Evolutionary conservation across 306 rosid genomes (phyloP).

Genomic region (Psophocarpus tetragonolobus): DNA sequence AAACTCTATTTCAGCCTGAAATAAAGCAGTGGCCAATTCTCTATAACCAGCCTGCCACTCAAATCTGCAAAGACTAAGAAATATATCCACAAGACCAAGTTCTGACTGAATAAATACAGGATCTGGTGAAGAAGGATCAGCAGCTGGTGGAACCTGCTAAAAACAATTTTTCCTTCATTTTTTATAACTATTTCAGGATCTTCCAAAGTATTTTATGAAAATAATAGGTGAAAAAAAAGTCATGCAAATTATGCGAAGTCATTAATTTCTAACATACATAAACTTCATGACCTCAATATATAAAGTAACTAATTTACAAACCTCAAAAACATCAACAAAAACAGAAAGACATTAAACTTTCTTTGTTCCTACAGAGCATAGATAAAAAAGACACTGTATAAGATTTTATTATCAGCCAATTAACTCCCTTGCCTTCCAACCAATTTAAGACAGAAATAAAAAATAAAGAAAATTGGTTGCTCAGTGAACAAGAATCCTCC

Average conservation of each 20-base stretch:
- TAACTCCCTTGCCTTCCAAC: neutral
- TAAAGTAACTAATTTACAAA: conserved; percentile 27
- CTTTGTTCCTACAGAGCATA: neutral
- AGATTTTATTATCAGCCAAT: conserved; percentile 12
- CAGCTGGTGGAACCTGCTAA: conserved; percentile 57
- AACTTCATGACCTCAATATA: conserved; percentile 20
- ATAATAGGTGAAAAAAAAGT: conserved; percentile 12
- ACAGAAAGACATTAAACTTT: conserved; percentile 20
- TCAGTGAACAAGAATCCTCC: conserved; percentile 8
- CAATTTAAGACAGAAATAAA: neutral
- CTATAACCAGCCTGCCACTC: conserved; percentile 97
- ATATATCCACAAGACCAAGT: conserved; percentile 90
- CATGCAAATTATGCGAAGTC: conserved; percentile 16
- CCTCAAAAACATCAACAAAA: conserved; percentile 24
- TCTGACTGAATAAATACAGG: conserved; percentile 69
- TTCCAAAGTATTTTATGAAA: neutral
- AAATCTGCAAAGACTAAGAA: conserved; percentile 82
- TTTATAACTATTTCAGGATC: neutral
- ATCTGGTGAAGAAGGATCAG: conserved; percentile 51
- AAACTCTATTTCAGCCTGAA: conserved; percentile 97
- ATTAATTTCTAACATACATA: conserved; percentile 21
- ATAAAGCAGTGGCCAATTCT: conserved; percentile 86
- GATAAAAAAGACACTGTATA: conserved; percentile 3
- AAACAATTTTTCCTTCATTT: conserved; percentile 1
- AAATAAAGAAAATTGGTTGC: neutral